Evolutionary conservation across 345 rosid species (phyloP), one percentile per base, ranked within the genome.

Genomic region (Rubroshorea leprosula): DNA sequence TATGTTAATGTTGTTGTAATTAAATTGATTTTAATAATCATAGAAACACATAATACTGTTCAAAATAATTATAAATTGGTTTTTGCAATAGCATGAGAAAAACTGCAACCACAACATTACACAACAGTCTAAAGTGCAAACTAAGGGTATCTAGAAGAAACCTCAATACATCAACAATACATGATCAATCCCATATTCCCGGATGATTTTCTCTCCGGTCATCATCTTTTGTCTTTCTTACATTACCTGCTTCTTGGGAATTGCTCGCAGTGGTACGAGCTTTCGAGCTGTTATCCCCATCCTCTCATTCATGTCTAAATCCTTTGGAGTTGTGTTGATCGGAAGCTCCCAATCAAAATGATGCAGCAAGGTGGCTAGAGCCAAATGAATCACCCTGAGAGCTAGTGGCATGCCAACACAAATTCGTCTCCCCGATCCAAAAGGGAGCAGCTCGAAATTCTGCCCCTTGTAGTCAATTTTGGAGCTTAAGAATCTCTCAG

Each of bases 281-380:
- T 71, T 75, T 45, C 72, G 62, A 60, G 62, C 55, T 6, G 69
- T 62, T 6, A 71, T 47, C 13, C 83, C 83, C 39, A 56, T 5
- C 52, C 65, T 62, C 17, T 78, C 83, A 6, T 22, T 68, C 73
- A 58, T 69, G 66, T 74, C 75, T 14, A 76, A 29, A 2, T 29
- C 57, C 38, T 74, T 72, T 14, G 65, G 57, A n/a, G 68, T 53
- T 31, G 51, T 27, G 25, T 63, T 29, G 19, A 57, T n/a, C 6
- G 50, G 63, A 0, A 72, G 29, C 54, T 77, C 68, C 82, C 82
- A 77, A 5, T 75, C 73, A 44, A 67, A 75, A 38, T 55, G 49
- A 4, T 69, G 73, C 29, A 75, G n/a, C 65, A 70, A 7, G 0
- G 67, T 62, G 1, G 67, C 79, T 9, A 75, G 15, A 49, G 53